phyloP scores from a whole-genome alignment of 345 rosid species.

The Physaria fendleri region DNA sequence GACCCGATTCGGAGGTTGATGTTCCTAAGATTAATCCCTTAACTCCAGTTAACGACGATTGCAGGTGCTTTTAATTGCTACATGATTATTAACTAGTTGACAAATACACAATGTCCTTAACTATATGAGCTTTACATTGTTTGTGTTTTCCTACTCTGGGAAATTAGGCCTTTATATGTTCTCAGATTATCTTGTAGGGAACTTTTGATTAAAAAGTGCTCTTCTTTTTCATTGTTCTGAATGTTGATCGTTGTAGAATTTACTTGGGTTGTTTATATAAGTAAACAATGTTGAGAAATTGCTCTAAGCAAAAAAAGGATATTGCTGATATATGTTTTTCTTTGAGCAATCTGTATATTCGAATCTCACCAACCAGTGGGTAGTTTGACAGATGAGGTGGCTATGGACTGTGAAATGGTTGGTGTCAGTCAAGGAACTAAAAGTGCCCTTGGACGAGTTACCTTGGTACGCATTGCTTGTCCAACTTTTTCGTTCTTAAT shows the following conservation, averaged over 20 bases:
- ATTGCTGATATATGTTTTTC: background rate
- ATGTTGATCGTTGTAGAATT: background rate
- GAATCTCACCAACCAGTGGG: constrained; percentile 21
- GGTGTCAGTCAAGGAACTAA: constrained; percentile 83
- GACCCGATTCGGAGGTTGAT: constrained; percentile 41
- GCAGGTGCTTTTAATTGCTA: constrained; percentile 41
- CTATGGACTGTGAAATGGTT: constrained; percentile 99
- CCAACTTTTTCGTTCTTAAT: background rate
- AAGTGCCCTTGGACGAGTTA: constrained; percentile 92
- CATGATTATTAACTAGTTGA: background rate
- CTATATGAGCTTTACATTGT: background rate
- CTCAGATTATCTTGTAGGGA: background rate
- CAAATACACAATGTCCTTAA: background rate
- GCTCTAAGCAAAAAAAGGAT: background rate
- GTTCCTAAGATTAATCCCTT: constrained; percentile 47
- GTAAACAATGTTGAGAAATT: background rate
- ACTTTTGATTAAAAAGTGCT: background rate
- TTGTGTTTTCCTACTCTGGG: background rate
- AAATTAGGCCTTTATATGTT: background rate
- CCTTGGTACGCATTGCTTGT: constrained; percentile 49
- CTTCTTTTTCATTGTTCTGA: background rate
- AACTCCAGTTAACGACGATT: constrained; percentile 56
- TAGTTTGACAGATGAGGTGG: constrained; percentile 83
- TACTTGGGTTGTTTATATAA: background rate
- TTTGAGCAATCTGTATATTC: background rate